Evolutionary conservation across 768 basidiomycete genomes (phyloP).

Genomic region (Calocybe indica): DNA sequence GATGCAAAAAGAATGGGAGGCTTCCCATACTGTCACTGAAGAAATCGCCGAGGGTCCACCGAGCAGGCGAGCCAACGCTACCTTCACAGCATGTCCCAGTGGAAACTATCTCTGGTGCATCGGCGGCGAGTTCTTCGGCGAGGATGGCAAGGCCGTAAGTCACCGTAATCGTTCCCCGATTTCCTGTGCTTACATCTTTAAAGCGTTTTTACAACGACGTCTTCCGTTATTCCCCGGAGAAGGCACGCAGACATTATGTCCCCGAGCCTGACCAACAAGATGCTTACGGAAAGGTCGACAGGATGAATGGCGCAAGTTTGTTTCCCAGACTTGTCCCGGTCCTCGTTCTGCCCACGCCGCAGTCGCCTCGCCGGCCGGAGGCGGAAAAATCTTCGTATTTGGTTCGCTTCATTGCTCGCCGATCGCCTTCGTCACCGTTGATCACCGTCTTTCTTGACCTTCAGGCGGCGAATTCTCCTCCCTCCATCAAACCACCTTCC

Average conservation of each 20-base stretch:
- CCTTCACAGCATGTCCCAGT: constrained; percentile 71
- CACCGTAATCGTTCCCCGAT: background rate
- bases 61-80: constrained; percentile 77
- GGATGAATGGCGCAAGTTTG: constrained; percentile 88
- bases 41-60: constrained; percentile 82
- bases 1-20: constrained; percentile 82
- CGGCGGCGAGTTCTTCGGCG: constrained; percentile 84
- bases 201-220: constrained; percentile 88
- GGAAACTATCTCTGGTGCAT: constrained; percentile 82
- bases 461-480: constrained; percentile 84
- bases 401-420: constrained; percentile 31
- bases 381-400: constrained; percentile 82
- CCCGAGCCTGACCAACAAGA: background rate
- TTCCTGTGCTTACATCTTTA: background rate
- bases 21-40: constrained; percentile 76
- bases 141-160: constrained; percentile 73
- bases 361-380: constrained; percentile 65
- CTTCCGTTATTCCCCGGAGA: constrained; percentile 81
- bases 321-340: constrained; percentile 80
- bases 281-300: constrained; percentile 14
- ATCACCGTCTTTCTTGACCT: background rate
- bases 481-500: constrained; percentile 75
- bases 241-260: constrained; percentile 31
- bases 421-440: background rate
- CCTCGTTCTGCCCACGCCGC: constrained; percentile 87